Conservation (phyloP, 2,329 filamentous ascomycete species). For the Orbilia oligospora region DNA sequence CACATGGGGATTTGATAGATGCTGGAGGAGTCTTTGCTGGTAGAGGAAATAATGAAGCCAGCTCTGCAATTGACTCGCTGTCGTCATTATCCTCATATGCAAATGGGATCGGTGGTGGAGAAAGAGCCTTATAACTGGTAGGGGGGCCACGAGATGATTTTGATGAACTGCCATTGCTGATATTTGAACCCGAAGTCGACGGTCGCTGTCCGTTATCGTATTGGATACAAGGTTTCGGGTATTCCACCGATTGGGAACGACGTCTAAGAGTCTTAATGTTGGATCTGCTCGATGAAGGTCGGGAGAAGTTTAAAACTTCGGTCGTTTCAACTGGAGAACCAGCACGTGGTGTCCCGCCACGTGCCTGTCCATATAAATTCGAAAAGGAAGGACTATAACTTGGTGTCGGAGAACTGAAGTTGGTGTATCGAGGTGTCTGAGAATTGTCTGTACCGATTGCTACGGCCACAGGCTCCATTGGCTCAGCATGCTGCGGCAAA, state of each 20-base stretch:
- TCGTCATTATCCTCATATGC: constrained; percentile 44
- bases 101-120: constrained; percentile 42
- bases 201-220: constrained; percentile 37
- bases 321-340: constrained; percentile 23
- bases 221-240: constrained; percentile 6
- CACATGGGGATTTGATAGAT: constrained; percentile 44
- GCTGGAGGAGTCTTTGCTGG: constrained; percentile 50
- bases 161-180: constrained; percentile 8
- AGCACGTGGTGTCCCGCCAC: constrained; percentile 30
- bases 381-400: constrained; percentile 15
- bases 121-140: constrained; percentile 36
- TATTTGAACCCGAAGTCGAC: constrained; percentile 46
- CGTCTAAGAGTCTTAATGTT: constrained; percentile 29
- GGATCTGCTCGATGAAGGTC: constrained; percentile 46
- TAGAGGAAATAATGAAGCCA: constrained; percentile 50
- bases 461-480: constrained; percentile 9
- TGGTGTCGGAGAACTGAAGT: constrained; percentile 32
- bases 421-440: constrained; percentile 36
- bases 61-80: constrained; percentile 52
- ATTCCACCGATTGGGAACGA: constrained; percentile 39
- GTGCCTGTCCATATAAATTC: constrained; percentile 25
- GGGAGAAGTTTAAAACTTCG: constrained; percentile 38
- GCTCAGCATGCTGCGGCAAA: constrained; percentile 10
- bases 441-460: constrained; percentile 34
- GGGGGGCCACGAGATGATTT: constrained; percentile 38